A percentile compares a stretch with the other conserved stretches of the same genome.
Conservation (phyloP, 2,329 filamentous ascomycete species). For the Didymella glomerata region DNA sequence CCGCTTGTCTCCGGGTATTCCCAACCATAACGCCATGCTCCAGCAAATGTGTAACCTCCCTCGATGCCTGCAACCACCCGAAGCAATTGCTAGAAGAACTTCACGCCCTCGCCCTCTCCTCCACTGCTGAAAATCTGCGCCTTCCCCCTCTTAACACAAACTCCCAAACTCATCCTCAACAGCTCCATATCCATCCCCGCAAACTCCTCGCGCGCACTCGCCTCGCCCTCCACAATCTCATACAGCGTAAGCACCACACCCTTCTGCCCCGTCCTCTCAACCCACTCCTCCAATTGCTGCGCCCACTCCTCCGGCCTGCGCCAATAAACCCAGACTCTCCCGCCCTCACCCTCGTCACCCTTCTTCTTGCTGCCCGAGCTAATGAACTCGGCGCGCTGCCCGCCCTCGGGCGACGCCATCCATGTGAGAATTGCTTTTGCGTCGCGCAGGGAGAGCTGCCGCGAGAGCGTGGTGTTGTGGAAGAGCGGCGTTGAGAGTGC, state of each 20-base stretch:
- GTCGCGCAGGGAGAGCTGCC: slow-evolving; percentile 61
- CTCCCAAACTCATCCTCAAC: slow-evolving; percentile 77
- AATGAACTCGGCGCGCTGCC: slow-evolving; percentile 72
- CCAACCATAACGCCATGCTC: slow-evolving; percentile 19
- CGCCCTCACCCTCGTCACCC: slow-evolving; percentile 44
- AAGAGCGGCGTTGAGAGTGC: slow-evolving; percentile 64
- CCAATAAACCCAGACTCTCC: slow-evolving; percentile 78
- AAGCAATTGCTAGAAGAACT: slow-evolving; percentile 77
- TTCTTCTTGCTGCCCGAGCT: slow-evolving; percentile 28
- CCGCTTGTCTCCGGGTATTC: slow-evolving; percentile 9
- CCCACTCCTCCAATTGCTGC: slow-evolving; percentile 76
- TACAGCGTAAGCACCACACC: slow-evolving; percentile 90
- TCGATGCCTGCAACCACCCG: neutral
- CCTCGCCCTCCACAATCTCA: slow-evolving; percentile 89
- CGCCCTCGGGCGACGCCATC: slow-evolving; percentile 63
- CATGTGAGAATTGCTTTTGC: slow-evolving; percentile 63
- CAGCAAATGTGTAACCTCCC: slow-evolving; percentile 1
- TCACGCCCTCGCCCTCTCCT: slow-evolving; percentile 77
- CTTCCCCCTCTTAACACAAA: slow-evolving; percentile 88
- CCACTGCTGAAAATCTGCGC: slow-evolving; percentile 87
- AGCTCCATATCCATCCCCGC: slow-evolving; percentile 87
- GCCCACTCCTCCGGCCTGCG: slow-evolving; percentile 91
- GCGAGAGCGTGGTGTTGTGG: slow-evolving; percentile 55
- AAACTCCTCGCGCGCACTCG: slow-evolving; percentile 73
- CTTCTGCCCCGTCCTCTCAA: slow-evolving; percentile 86